Conservation (phyloP, 805 yeast genomes). For the Candida pseudofarinosa region DNA sequence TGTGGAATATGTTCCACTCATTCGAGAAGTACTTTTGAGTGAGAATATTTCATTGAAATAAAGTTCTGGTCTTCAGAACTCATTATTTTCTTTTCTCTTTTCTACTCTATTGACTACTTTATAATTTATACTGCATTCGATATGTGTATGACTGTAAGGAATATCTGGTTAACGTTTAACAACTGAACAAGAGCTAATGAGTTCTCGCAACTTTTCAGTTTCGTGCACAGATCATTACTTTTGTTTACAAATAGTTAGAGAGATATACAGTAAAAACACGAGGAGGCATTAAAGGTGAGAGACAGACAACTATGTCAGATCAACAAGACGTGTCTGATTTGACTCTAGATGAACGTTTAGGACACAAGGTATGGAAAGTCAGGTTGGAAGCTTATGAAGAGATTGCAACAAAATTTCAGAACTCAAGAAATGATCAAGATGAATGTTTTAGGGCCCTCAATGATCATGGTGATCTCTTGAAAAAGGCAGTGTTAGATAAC, state of each 20-base stretch:
- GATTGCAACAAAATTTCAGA: conserved; percentile 46
- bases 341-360: conserved; percentile 62
- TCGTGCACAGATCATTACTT: conserved; percentile 4
- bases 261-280: background rate
- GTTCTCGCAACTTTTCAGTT: background rate
- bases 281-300: background rate
- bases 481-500: conserved; percentile 62
- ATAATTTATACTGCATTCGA: background rate
- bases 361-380: conserved; percentile 82
- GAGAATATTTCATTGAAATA: too few species aligned
- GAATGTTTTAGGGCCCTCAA: conserved; percentile 49
- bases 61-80: too few species aligned
- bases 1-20: too few species aligned
- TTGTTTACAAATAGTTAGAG: conserved; percentile 11
- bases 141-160: too few species aligned
- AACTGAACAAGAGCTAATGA: too few species aligned
- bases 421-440: conserved; percentile 53
- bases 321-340: conserved; percentile 58
- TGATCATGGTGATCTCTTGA: conserved; percentile 51
- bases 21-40: too few species aligned
- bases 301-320: conserved; percentile 25
- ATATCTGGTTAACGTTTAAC: too few species aligned
- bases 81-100: background rate
- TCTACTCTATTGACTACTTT: background rate
- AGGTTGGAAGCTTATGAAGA: conserved; percentile 78